These are phyloP conservation scores for Malbranchea zuffiana DNA, from an alignment of 2,329 filamentous ascomycete genomes.

Conservation along the genomic window DNA sequence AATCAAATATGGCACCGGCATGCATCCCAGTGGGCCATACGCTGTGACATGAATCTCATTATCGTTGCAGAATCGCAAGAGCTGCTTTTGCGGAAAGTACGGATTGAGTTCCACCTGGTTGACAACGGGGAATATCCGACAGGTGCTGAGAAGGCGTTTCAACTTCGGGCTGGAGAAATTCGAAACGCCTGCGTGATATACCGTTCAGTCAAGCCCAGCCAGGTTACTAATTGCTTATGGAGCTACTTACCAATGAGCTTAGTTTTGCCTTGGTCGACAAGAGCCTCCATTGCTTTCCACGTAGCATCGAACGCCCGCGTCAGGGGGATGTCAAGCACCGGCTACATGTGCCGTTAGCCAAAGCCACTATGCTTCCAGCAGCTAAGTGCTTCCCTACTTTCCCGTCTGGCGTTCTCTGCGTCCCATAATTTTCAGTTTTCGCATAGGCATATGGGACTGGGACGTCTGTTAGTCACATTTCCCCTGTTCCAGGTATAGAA, in stretches of 20 bases:
- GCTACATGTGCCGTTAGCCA: constrained; percentile 21
- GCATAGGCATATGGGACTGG: constrained; percentile 10
- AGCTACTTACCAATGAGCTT: constrained; percentile 24
- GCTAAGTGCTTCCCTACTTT: constrained; percentile 9
- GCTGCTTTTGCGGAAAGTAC: constrained; percentile 7
- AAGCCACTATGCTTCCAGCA: constrained; percentile 17
- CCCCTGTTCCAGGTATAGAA: neutral
- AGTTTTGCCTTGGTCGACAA: constrained; percentile 26
- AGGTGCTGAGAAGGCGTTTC: constrained; percentile 24
- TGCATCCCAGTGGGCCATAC: constrained; percentile 10
- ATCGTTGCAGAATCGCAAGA: constrained; percentile 7
- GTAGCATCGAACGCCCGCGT: constrained; percentile 18
- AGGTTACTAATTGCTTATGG: neutral
- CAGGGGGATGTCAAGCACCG: constrained; percentile 11
- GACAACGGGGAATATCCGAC: constrained; percentile 46
- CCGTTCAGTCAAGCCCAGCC: constrained; percentile 14
- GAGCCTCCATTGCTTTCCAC: constrained; percentile 29
- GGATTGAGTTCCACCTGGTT: constrained; percentile 60
- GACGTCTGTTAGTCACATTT: neutral
- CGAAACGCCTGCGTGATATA: constrained; percentile 17
- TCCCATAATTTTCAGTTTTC: constrained; percentile 10
- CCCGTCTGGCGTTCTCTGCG: constrained; percentile 5
- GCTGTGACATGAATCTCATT: constrained; percentile 12
- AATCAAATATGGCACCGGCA: constrained; percentile 5
- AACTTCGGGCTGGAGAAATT: constrained; percentile 33